phyloP scores from a whole-genome alignment of 306 rosid genomes.

The Vigna trinervia region DNA sequence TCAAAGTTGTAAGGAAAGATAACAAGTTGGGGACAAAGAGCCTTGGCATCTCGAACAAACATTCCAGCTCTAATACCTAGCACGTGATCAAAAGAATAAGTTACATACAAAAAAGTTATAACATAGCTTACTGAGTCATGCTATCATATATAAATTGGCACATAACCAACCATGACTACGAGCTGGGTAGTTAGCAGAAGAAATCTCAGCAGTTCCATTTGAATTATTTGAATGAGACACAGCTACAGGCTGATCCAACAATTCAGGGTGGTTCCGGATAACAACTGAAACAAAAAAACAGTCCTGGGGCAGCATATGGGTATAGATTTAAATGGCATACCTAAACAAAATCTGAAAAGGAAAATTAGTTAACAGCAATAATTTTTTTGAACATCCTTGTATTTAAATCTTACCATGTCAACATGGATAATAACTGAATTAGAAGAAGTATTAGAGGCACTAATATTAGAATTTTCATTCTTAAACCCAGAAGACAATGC shows the following conservation, averaged over 20 bases:
- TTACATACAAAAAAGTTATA: slow-evolving; percentile 31
- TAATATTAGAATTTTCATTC: slow-evolving; percentile 41
- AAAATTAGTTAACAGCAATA: slow-evolving; percentile 37
- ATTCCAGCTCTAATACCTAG: slow-evolving; percentile 90
- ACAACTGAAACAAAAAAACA: slow-evolving; percentile 95
- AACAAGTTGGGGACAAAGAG: slow-evolving; percentile 79
- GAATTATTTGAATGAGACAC: slow-evolving; percentile 89
- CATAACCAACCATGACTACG: slow-evolving; percentile 77
- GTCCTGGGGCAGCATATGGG: slow-evolving; percentile 68
- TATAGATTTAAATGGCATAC: slow-evolving; percentile 33
- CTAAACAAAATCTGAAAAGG: slow-evolving; percentile 1
- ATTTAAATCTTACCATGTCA: slow-evolving; percentile 73
- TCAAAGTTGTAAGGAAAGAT: slow-evolving; percentile 89
- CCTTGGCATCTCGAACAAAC: slow-evolving; percentile 92
- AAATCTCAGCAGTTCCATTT: slow-evolving; percentile 94
- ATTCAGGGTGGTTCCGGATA: slow-evolving; percentile 68
- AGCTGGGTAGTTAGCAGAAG: slow-evolving; percentile 98
- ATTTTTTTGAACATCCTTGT: slow-evolving; percentile 30
- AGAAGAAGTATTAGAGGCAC: slow-evolving; percentile 44
- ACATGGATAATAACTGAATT: slow-evolving; percentile 69
- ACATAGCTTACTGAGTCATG: slow-evolving; percentile 24
- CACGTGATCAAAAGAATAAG: slow-evolving; percentile 28
- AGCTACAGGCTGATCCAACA: slow-evolving; percentile 84
- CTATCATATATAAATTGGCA: slow-evolving; percentile 37
- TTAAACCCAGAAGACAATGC: slow-evolving; percentile 53